phyloP scores from a whole-genome alignment of 306 rosid species.

The Hippophae tibetana region DNA sequence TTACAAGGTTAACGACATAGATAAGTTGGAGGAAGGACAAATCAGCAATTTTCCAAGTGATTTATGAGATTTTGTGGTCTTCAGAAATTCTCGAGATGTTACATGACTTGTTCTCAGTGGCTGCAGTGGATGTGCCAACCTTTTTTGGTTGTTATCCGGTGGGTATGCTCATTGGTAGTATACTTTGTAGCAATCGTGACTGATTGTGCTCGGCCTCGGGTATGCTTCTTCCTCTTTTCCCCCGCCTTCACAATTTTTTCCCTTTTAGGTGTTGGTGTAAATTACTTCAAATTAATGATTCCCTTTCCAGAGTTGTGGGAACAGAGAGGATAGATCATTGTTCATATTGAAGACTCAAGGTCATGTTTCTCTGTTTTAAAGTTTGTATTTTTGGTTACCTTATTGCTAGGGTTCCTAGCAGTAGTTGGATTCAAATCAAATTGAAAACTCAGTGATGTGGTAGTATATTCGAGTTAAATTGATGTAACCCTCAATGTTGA shows the following conservation, averaged over 20 bases:
- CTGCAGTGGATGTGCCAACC: conserved; percentile 22
- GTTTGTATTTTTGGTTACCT: no score
- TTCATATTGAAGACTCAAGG: no score
- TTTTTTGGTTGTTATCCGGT: conserved; percentile 3
- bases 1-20: conserved; percentile 75
- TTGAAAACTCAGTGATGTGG: no score
- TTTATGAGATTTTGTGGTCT: conserved; percentile 41
- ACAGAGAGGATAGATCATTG: conserved; percentile 15
- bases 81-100: conserved; percentile 18
- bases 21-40: conserved; percentile 88
- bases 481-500: no score
- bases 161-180: conserved; percentile 25
- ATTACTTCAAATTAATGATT: conserved; percentile 40
- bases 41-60: conserved; percentile 71
- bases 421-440: no score
- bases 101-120: conserved; percentile 20
- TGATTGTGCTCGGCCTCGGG: conserved; percentile 19
- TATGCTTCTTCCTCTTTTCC: conserved; percentile 29
- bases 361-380: no score
- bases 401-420: no score
- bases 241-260: neutral
- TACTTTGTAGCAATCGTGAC: conserved; percentile 28
- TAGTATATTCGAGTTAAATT: no score
- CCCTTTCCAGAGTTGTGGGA: conserved; percentile 42
- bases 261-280: conserved; percentile 52